Base-by-base conservation (phyloP, 2,329 filamentous ascomycete species). In the Fusarium clavum region DNA sequence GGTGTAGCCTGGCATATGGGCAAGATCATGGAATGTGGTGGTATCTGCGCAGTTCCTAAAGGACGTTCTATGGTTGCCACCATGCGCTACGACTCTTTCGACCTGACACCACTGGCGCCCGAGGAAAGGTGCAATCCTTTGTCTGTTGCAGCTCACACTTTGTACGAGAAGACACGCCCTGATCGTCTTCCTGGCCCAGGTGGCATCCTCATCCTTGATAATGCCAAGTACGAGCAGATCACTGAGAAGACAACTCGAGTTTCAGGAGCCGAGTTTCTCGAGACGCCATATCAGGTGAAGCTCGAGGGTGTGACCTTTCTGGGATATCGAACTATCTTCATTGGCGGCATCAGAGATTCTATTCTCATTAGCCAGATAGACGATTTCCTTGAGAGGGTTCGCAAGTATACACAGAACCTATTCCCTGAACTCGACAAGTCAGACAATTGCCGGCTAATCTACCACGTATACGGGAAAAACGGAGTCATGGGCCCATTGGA, bases 1-100 rank as follows among this genome's bases (percentile, higher is more conserved):
- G 83, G 81, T 0, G 77, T 77, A 0, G 80, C 81, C 32, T 80
- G 77, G 57, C 84, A 87, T 65, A 85, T 87, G 83, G 86, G 86
- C 11, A 87, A 88, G 76, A 83, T 86, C 38, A 80, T 86, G 77
- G 85, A 87, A 68, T 87, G 85, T 41, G 84, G 84, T 2, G 79
- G 81, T 6, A 71, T 79, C 6, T 87, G 84, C 65, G 80, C 83
- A 0, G 73, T 79, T 5, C 85, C 84, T 0, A 87, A 86, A 65
- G 79, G 80, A 0, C 74, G 75, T 1, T 81, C 79, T 7, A 81
- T 80, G 38, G 75, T 81, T 13, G 82, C 82, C 0, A 82, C 79
- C 0, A 69, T 85, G n/a, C 78, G 80, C 2, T 57, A 47, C 10
- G 74, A 82, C 30, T 81, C 83, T 6, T 87, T 87, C 61, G 83